These are phyloP conservation scores for Aspergillus fischeri DNA, from an alignment of 2,329 filamentous ascomycete genomes.

Conservation along the genomic window DNA sequence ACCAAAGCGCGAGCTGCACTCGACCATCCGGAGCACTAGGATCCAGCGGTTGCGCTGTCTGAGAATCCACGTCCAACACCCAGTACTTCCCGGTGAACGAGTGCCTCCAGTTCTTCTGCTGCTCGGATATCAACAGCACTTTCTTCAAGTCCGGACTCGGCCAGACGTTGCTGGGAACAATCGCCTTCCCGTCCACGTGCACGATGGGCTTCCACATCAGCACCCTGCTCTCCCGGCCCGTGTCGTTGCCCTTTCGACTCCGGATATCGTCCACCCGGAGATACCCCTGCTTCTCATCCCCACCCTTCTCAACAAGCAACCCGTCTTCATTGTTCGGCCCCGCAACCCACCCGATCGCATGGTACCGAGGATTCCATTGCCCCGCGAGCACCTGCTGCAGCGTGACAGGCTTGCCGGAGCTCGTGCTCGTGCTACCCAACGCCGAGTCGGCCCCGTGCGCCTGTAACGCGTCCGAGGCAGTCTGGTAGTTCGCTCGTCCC, in stretches of 20 bases:
- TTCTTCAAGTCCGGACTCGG: constrained; percentile 82
- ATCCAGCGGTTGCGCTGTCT: constrained; percentile 72
- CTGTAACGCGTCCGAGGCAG: constrained; percentile 21
- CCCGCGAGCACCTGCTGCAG: constrained; percentile 40
- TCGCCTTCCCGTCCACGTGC: constrained; percentile 50
- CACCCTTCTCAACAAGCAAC: constrained; percentile 68
- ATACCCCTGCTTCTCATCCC: constrained; percentile 61
- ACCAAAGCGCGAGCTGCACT: constrained; percentile 86
- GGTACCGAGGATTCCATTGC: constrained; percentile 34
- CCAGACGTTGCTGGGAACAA: constrained; percentile 60
- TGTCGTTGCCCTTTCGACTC: constrained; percentile 45
- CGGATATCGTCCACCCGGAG: constrained; percentile 84
- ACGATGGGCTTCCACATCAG: constrained; percentile 71
- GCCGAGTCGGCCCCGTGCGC: constrained; percentile 27
- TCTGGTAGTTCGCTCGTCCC: constrained; percentile 30
- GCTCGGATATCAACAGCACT: constrained; percentile 73
- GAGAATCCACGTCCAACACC: constrained; percentile 83
- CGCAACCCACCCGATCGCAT: constrained; percentile 45
- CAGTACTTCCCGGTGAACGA: constrained; percentile 84
- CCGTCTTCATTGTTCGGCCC: constrained; percentile 63
- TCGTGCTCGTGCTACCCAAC: constrained; percentile 29
- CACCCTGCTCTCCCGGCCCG: constrained; percentile 55
- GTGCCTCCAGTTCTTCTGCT: constrained; percentile 78
- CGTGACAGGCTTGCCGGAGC: constrained; percentile 40
- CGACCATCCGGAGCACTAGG: constrained; percentile 60